A percentile compares a stretch with the other conserved stretches of the same genome.
These are phyloP conservation scores for Wallacemonas sp. DNA, from an alignment of 208 protist genomes.

Conservation along the genomic window DNA sequence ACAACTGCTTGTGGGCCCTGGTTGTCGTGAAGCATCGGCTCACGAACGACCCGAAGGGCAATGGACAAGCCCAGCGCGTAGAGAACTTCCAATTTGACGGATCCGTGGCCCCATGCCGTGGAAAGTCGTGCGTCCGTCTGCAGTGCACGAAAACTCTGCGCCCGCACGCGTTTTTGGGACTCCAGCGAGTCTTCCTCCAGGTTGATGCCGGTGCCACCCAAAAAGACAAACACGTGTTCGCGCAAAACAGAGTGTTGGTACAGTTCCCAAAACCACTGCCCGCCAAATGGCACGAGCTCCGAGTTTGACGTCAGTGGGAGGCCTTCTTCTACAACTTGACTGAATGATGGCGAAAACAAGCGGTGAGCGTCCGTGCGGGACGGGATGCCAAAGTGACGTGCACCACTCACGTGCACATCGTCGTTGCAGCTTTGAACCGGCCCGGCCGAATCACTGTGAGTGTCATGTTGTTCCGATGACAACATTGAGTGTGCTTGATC, in stretches of 20 bases:
- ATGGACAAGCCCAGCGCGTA: constrained; percentile 60
- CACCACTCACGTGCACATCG: constrained; percentile 8
- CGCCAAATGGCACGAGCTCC: constrained; percentile 34
- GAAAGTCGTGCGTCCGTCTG: background rate
- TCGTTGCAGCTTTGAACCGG: background rate
- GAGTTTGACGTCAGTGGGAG: constrained; percentile 1
- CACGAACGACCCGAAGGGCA: constrained; percentile 54
- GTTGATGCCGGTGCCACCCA: constrained; percentile 56
- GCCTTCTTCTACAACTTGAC: background rate
- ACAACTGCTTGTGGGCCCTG: constrained; percentile 72
- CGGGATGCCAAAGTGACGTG: constrained; percentile 7
- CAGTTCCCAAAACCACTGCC: constrained; percentile 76
- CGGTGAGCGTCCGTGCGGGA: background rate
- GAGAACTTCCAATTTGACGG: constrained; percentile 68
- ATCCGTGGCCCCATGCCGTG: constrained; percentile 22
- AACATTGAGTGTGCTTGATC: background rate
- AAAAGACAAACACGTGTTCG: constrained; percentile 49
- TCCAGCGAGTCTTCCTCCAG: constrained; percentile 62
- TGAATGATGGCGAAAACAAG: constrained; percentile 14
- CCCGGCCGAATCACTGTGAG: background rate
- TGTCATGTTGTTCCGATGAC: background rate
- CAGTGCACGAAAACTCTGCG: constrained; percentile 5
- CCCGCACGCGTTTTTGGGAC: constrained; percentile 44
- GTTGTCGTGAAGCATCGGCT: constrained; percentile 57
- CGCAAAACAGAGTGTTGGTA: constrained; percentile 68